Base-by-base conservation (phyloP, 352 stramenopile species). In the Discostella stelligera region DNA sequence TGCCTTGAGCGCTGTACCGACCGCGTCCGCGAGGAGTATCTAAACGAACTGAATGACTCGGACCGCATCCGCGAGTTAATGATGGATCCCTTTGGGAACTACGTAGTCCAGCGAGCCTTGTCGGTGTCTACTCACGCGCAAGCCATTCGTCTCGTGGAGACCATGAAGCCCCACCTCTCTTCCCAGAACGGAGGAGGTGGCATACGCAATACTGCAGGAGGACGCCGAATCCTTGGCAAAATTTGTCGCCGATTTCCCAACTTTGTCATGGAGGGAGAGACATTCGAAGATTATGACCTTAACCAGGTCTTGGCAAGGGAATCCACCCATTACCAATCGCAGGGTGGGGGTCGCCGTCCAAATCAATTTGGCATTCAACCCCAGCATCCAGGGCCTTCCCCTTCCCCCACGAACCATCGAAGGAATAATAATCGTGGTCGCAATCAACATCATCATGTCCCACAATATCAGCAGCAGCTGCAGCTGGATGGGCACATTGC, bases 61-160 rank as follows among this genome's bases (percentile, higher is more conserved):
- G 88, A 91, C 53, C 71, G 82, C 64, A 95, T 98, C 77, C 88
- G 95, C 69, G 96, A 97, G 83, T 92, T 98, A 77, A 94, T 98
- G 79, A 96, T 98, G 87, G 96, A 98, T 82, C 96, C 98, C 71
- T 99, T 98, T 79, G 97, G 96, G 5, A 99, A 99, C 88, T 99
- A 99, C 80, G 97, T 99, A 16, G 96, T 99, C 5, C 97, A 99
- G 86, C 92, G 96, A 41, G 96, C 96, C 20, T 72, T 99, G 44
- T 96, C 95, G 27, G 95, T 99, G 18, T 97, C 95, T 14, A 95
- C 94, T 13, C 95, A 98, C 64, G 90, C 95, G 54, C 95, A 98
- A 85, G 97, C 95, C 46, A 80, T 98, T 48, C 86, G 92, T 64
- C 86, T 99, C 3, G 95, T 98, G 0, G 94, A 98, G 64, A 94